Percentiles rank a stretch among this genome's conserved stretches.
These are phyloP conservation scores for Xylaria intraflava DNA, from an alignment of 495 filamentous ascomycete species.

Conservation along the genomic window DNA sequence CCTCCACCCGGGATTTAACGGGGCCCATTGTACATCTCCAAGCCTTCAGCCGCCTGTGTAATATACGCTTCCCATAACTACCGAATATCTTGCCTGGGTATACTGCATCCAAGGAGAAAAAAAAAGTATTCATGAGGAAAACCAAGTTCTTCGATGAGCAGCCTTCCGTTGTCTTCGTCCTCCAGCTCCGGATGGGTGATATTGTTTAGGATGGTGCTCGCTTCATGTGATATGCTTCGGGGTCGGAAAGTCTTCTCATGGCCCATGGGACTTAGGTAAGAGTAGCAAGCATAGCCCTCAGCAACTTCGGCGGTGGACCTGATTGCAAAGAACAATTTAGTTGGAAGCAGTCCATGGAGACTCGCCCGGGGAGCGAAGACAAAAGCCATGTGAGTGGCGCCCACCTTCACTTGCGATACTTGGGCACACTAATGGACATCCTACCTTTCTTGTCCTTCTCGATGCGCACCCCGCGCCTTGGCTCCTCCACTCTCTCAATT, in stretches of 20 bases:
- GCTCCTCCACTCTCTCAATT: slow-evolving; percentile 46
- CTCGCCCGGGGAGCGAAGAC: neutral
- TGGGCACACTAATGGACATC: slow-evolving; percentile 61
- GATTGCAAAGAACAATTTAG: slow-evolving; percentile 7
- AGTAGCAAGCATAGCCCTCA: slow-evolving; percentile 71
- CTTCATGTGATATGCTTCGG: neutral
- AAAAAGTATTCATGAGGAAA: neutral
- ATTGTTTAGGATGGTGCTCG: neutral
- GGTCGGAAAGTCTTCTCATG: neutral
- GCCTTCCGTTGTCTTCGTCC: neutral
- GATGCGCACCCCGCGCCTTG: slow-evolving; percentile 54
- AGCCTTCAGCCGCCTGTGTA: neutral
- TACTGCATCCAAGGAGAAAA: neutral
- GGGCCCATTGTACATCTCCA: too few species aligned
- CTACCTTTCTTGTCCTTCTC: slow-evolving; percentile 85
- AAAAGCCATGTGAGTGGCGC: slow-evolving; percentile 6
- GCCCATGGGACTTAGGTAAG: slow-evolving; percentile 49
- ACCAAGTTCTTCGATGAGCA: neutral
- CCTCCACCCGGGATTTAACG: neutral
- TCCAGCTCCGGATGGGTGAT: neutral
- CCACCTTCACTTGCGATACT: slow-evolving; percentile 42
- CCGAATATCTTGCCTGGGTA: neutral
- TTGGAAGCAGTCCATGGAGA: neutral
- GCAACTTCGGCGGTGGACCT: slow-evolving; percentile 54
- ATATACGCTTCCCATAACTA: neutral